Evolutionary conservation across 2,329 filamentous ascomycete species (phyloP).

Genomic region (Sclerotinia glacialis): DNA sequence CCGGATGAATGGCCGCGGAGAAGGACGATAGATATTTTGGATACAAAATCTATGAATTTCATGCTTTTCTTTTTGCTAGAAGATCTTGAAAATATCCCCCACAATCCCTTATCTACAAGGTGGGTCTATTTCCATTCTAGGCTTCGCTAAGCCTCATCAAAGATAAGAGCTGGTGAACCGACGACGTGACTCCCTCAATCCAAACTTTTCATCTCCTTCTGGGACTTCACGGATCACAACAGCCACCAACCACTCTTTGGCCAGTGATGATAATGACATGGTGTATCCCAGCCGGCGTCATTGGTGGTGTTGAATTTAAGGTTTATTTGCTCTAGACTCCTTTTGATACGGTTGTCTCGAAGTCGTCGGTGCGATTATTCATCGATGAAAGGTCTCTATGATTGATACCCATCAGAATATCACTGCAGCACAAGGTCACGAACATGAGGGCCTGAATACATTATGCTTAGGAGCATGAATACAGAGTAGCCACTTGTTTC

Average conservation of each 20-base stretch:
- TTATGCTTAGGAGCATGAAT: neutral
- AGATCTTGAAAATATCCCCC: neutral
- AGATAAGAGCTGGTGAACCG: conserved; percentile 18
- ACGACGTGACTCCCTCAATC: neutral
- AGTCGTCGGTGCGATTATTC: neutral
- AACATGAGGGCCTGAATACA: neutral
- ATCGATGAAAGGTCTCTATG: neutral
- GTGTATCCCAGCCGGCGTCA: neutral
- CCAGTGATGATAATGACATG: neutral
- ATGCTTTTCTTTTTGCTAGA: neutral
- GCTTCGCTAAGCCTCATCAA: conserved; percentile 15
- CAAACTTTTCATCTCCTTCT: neutral
- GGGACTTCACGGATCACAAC: neutral
- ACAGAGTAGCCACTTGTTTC: conserved; percentile 1
- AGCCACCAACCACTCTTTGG: neutral
- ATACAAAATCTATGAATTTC: neutral
- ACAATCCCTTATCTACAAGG: conserved; percentile 12
- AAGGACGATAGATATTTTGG: conserved; percentile 8
- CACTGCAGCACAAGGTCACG: neutral
- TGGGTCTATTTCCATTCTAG: neutral
- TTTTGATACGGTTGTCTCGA: neutral
- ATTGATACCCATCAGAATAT: neutral
- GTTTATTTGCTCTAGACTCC: neutral
- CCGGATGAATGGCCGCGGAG: conserved; percentile 2
- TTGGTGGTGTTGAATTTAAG: neutral